phyloP scores from a whole-genome alignment of 352 stramenopile genomes.

The Phytophthora agathidicida region DNA sequence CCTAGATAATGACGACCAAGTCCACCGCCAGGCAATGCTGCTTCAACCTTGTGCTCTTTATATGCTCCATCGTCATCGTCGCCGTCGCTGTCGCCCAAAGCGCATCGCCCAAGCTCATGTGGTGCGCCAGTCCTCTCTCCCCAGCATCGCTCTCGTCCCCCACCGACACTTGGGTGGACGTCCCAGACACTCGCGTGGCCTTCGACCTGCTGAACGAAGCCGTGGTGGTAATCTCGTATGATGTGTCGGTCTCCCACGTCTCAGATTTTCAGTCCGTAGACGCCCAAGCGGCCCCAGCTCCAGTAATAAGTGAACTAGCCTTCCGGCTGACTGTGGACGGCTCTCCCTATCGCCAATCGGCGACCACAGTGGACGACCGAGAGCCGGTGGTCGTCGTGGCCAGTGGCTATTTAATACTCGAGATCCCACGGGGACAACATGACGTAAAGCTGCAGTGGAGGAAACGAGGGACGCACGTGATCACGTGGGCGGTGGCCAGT shows the following conservation, averaged over 20 bases:
- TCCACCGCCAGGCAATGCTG: not conserved
- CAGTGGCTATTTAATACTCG: conserved; percentile 65
- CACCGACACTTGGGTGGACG: conserved; percentile 57
- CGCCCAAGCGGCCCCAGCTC: conserved; percentile 18
- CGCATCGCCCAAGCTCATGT: conserved; percentile 60
- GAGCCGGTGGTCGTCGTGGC: conserved; percentile 57
- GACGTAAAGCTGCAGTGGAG: conserved; percentile 71
- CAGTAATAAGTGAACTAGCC: conserved; percentile 64
- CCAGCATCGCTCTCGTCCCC: conserved; percentile 33
- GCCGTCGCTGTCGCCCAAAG: conserved; percentile 8
- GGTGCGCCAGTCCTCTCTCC: conserved; percentile 63
- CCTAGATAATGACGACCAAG: conserved; percentile 2
- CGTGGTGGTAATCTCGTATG: conserved; percentile 71
- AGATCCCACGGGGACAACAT: conserved; percentile 56
- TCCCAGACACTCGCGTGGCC: conserved; percentile 53
- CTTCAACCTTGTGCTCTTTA: not conserved
- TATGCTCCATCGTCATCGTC: not conserved
- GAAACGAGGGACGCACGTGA: conserved; percentile 56
- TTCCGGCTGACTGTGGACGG: conserved; percentile 68
- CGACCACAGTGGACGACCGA: conserved; percentile 61
- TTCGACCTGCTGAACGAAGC: conserved; percentile 66
- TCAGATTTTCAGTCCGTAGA: conserved; percentile 12
- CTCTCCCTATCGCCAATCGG: conserved; percentile 69
- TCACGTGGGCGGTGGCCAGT: conserved; percentile 65
- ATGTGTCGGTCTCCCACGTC: conserved; percentile 65